Conservation (phyloP, 2,329 filamentous ascomycete genomes). For the Fusarium brevicatenulatum region DNA sequence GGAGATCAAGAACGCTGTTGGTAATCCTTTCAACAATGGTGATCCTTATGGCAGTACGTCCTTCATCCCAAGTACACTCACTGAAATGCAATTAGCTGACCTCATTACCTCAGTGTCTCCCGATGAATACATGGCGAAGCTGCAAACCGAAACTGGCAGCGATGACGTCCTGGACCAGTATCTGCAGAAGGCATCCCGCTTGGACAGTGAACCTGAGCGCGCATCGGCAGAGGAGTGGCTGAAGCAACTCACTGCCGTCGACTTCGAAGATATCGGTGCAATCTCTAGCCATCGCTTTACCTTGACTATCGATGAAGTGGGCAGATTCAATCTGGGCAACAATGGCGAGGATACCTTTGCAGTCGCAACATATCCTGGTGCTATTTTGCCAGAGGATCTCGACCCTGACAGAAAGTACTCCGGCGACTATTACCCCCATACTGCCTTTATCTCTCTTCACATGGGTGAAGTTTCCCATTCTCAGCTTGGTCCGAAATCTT, state of each 20-base stretch:
- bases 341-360: not conserved
- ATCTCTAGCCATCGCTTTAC: not conserved
- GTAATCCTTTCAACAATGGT: not conserved
- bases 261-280: rapidly evolving
- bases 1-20: not conserved
- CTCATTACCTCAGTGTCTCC: not conserved
- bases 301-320: rapidly evolving
- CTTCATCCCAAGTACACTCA: rapidly evolving
- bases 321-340: not conserved
- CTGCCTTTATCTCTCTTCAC: not conserved
- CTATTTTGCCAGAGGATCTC: too few species aligned
- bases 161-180: too few species aligned
- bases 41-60: not conserved
- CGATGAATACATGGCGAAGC: too few species aligned
- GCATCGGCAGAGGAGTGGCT: too few species aligned
- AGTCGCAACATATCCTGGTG: rapidly evolving
- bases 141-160: too few species aligned
- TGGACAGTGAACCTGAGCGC: too few species aligned
- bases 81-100: not conserved
- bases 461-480: not conserved
- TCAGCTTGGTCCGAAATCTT: not conserved
- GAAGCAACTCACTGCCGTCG: too few species aligned
- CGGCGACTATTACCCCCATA: not conserved
- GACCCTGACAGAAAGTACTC: too few species aligned
- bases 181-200: too few species aligned